phyloP scores from a whole-genome alignment of 1,284 basidiomycete species.

The Sporisorium iseilematis-ciliati region DNA sequence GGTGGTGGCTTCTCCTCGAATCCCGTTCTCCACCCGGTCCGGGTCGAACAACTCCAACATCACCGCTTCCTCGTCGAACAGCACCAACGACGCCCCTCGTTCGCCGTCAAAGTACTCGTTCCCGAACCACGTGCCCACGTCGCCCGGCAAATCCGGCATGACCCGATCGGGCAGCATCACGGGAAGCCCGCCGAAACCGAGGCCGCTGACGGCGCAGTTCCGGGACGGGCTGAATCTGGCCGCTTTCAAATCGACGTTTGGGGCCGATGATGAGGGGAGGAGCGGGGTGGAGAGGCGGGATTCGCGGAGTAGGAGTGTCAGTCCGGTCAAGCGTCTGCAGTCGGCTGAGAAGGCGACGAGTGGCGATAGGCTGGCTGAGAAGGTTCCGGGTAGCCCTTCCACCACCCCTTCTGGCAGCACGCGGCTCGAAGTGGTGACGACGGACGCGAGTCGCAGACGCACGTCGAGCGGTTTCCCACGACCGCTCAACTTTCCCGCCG shows the following conservation, averaged over 20 bases:
- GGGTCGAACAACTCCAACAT: conserved; percentile 13
- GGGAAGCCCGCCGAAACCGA: conserved; percentile 48
- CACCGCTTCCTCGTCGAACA: background rate
- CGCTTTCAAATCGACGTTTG: conserved; percentile 47
- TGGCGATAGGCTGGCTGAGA: background rate
- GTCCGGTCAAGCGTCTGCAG: conserved; percentile 37
- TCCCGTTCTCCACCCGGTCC: conserved; percentile 16
- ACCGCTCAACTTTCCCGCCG: conserved; percentile 21
- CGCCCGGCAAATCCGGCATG: conserved; percentile 22
- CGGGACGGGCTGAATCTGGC: conserved; percentile 49
- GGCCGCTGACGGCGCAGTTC: conserved; percentile 57
- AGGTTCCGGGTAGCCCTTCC: conserved; percentile 35
- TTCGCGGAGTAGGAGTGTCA: conserved; percentile 54
- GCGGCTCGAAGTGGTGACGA: background rate
- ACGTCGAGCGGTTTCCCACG: conserved; percentile 37
- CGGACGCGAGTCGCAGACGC: background rate
- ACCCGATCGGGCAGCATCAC: conserved; percentile 32
- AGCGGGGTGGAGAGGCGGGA: conserved; percentile 23
- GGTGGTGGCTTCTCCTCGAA: conserved; percentile 16
- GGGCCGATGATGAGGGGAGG: conserved; percentile 1
- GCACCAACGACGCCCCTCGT: conserved; percentile 4
- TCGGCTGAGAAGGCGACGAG: background rate
- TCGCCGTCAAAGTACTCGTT: conserved; percentile 22
- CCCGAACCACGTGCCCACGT: conserved; percentile 17
- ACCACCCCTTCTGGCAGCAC: background rate